Conservation (phyloP, 1,284 basidiomycete genomes). For the Ceratobasidium sp. region DNA sequence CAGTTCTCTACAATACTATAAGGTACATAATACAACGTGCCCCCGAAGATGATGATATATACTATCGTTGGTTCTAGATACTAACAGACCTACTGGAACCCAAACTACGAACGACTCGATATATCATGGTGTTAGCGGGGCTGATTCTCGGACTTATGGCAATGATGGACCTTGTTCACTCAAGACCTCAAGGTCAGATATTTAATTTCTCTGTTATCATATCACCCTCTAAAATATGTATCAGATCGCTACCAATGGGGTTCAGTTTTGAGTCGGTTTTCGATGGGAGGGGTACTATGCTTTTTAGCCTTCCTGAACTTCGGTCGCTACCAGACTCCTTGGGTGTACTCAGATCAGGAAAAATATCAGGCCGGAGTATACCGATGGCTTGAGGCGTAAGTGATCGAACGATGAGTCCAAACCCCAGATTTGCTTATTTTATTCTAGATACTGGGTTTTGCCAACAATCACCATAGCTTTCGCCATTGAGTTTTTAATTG, state of each 20-base stretch:
- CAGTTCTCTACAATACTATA: conserved; percentile 14
- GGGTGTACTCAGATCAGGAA: conserved; percentile 18
- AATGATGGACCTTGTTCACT: conserved; percentile 14
- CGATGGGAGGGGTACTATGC: background rate
- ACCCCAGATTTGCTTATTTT: background rate
- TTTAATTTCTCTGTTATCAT: no score
- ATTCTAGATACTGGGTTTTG: conserved; percentile 29
- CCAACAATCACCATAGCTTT: conserved; percentile 31
- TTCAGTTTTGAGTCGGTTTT: conserved; percentile 16
- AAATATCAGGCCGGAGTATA: conserved; percentile 23
- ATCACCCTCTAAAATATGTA: no score
- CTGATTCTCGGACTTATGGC: conserved; percentile 8
- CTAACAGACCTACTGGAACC: conserved; percentile 15
- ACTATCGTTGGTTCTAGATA: conserved; percentile 3
- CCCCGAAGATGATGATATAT: background rate
- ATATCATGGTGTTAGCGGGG: conserved; percentile 23
- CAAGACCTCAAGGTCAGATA: conserved; percentile 17
- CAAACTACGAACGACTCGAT: conserved; percentile 27
- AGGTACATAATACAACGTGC: background rate
- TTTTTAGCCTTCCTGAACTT: conserved; percentile 17
- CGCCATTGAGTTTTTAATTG: conserved; percentile 5
- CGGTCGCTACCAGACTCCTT: conserved; percentile 28
- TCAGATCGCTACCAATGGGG: conserved; percentile 38
- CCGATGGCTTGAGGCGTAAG: conserved; percentile 28
- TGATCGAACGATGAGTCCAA: background rate